A percentile compares a stretch with the other conserved stretches of the same genome.
Conservation (phyloP, 169 alveolate genomes). For the Cryptosporidium felis region DNA sequence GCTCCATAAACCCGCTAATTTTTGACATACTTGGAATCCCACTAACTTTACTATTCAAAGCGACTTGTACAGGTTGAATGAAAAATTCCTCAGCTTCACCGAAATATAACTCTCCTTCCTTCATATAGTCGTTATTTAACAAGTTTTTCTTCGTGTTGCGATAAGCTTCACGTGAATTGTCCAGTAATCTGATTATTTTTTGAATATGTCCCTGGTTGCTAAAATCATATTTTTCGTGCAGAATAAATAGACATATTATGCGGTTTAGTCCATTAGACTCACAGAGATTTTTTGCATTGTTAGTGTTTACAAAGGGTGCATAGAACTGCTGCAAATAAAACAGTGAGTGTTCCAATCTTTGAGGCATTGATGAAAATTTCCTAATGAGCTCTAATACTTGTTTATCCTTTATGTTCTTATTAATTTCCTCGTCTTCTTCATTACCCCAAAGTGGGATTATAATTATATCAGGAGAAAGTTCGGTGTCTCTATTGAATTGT, state of each 20-base stretch:
- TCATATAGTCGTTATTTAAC: not conserved
- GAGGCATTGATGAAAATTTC: not conserved
- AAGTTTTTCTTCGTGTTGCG: not conserved
- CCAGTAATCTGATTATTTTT: not conserved
- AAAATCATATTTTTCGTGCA: constrained; percentile 14
- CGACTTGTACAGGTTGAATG: constrained; percentile 43
- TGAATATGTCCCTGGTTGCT: not conserved
- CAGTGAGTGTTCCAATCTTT: constrained; percentile 18
- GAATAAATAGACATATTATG: constrained; percentile 21
- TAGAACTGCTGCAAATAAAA: constrained; percentile 20
- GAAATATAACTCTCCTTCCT: not conserved
- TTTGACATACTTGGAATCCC: constrained; percentile 27
- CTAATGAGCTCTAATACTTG: not conserved
- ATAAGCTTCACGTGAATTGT: constrained; percentile 1
- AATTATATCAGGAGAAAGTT: not conserved
- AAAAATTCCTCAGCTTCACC: constrained; percentile 18
- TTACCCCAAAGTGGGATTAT: constrained; percentile 34
- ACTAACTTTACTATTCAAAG: not conserved
- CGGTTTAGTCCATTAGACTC: constrained; percentile 46
- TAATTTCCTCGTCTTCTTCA: not conserved
- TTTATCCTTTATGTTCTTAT: not conserved
- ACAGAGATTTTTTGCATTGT: constrained; percentile 29
- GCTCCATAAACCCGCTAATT: constrained; percentile 43
- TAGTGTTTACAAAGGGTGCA: constrained; percentile 26
- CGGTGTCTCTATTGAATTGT: not conserved